phyloP scores from a whole-genome alignment of 2,329 filamentous ascomycete genomes.

The Xylaria sp. region DNA sequence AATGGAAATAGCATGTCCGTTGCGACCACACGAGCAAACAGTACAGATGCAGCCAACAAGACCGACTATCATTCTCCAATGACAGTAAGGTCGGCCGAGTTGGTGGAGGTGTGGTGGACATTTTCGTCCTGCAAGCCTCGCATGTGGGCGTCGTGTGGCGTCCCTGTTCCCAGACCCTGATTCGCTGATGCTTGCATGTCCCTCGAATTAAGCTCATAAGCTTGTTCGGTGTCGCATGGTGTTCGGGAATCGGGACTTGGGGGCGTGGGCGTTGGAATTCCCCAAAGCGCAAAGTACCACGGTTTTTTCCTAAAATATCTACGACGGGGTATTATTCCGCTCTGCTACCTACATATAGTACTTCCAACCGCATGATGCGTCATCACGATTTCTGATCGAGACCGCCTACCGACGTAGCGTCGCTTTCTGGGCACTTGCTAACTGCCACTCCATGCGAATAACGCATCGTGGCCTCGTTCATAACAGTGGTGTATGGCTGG shows the following conservation, averaged over 20 bases:
- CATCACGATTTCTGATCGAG: conserved; percentile 33
- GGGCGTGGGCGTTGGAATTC: conserved; percentile 6
- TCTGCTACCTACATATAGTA: conserved; percentile 1
- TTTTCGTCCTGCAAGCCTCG: conserved; percentile 36
- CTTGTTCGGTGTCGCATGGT: conserved; percentile 38
- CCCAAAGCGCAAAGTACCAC: conserved; percentile 33
- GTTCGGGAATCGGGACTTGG: conserved; percentile 38
- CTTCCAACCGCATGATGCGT: conserved; percentile 28
- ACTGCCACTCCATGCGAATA: conserved; percentile 28
- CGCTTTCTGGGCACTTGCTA: conserved; percentile 7
- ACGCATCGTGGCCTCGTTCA: conserved; percentile 24
- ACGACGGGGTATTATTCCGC: conserved; percentile 32
- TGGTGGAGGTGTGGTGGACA: conserved; percentile 26
- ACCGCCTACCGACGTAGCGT: conserved; percentile 28
- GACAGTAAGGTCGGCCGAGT: not conserved
- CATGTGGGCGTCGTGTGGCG: conserved; percentile 37
- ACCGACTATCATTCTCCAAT: conserved; percentile 14
- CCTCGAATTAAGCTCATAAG: conserved; percentile 42
- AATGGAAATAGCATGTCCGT: conserved; percentile 29
- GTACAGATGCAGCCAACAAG: conserved; percentile 19
- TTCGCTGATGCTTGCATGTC: conserved; percentile 34
- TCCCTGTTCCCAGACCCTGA: conserved; percentile 19
- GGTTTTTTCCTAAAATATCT: conserved; percentile 35
- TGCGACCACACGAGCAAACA: conserved; percentile 16
- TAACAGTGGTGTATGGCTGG: not conserved